Conservation (phyloP, 2,329 filamentous ascomycete species). For the Aspergillus quadricinctus region DNA sequence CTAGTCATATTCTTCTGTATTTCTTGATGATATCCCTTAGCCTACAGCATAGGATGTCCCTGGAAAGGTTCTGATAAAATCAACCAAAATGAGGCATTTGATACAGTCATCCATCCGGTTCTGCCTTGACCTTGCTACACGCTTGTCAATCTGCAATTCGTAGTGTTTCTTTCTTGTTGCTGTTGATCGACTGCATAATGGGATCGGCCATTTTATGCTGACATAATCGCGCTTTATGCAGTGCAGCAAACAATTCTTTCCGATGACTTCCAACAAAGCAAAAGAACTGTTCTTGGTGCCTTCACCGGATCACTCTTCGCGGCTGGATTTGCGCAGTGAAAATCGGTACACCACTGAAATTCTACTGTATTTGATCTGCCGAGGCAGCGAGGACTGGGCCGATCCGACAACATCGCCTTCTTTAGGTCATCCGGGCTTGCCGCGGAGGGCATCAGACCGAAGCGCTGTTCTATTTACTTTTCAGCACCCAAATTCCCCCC, state of each 20-base stretch:
- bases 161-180: background rate
- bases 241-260: background rate
- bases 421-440: background rate
- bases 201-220: background rate
- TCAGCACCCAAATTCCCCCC: no score
- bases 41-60: slow-evolving; percentile 6
- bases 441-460: background rate
- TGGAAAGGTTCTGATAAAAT: background rate
- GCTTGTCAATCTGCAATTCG: background rate
- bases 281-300: background rate
- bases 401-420: background rate
- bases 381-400: background rate
- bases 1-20: background rate
- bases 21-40: slow-evolving; percentile 5
- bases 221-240: background rate
- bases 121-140: background rate
- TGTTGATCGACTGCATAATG: background rate
- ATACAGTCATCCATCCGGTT: background rate
- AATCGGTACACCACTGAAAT: background rate
- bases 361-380: background rate
- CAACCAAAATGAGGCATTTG: background rate
- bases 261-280: background rate
- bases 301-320: background rate
- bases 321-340: background rate
- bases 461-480: background rate